phyloP scores from a whole-genome alignment of 2,329 filamentous ascomycete species.

The Penicillium sp. region DNA sequence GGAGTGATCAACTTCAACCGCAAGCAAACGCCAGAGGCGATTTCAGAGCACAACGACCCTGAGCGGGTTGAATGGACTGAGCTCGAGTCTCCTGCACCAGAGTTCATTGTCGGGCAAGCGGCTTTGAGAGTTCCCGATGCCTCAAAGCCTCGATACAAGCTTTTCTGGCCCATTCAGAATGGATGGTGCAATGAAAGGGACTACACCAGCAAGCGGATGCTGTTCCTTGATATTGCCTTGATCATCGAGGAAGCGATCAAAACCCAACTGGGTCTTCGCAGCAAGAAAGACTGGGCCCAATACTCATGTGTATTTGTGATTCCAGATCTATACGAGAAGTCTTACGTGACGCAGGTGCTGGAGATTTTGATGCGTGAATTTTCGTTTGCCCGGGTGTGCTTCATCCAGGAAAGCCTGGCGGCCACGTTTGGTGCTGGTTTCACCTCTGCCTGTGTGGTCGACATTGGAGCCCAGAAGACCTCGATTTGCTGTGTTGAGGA shows the following conservation, averaged over 20 bases:
- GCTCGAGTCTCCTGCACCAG: slow-evolving; percentile 65
- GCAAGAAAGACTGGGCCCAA: slow-evolving; percentile 79
- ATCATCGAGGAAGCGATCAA: slow-evolving; percentile 85
- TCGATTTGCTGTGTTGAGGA: slow-evolving; percentile 97
- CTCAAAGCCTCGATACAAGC: slow-evolving; percentile 83
- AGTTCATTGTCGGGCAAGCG: slow-evolving; percentile 78
- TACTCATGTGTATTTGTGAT: slow-evolving; percentile 98
- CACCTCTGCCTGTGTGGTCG: slow-evolving; percentile 90
- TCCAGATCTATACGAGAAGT: slow-evolving; percentile 93
- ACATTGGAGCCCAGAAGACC: slow-evolving; percentile 96
- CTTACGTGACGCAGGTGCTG: slow-evolving; percentile 81
- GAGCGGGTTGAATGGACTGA: slow-evolving; percentile 96
- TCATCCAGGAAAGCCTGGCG: slow-evolving; percentile 94
- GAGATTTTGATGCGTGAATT: slow-evolving; percentile 87
- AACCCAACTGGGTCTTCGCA: slow-evolving; percentile 76
- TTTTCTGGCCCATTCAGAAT: slow-evolving; percentile 87
- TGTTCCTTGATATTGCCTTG: slow-evolving; percentile 84
- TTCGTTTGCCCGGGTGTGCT: slow-evolving; percentile 83
- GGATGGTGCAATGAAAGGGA: slow-evolving; percentile 91
- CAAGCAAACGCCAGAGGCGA: slow-evolving; percentile 78
- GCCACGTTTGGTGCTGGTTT: slow-evolving; percentile 95
- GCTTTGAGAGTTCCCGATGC: slow-evolving; percentile 86
- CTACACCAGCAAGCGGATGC: slow-evolving; percentile 75
- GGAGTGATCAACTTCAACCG: slow-evolving; percentile 93
- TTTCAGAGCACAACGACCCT: slow-evolving; percentile 92